phyloP scores from a whole-genome alignment of 2,329 filamentous ascomycete genomes.

The Talaromyces sp. region DNA sequence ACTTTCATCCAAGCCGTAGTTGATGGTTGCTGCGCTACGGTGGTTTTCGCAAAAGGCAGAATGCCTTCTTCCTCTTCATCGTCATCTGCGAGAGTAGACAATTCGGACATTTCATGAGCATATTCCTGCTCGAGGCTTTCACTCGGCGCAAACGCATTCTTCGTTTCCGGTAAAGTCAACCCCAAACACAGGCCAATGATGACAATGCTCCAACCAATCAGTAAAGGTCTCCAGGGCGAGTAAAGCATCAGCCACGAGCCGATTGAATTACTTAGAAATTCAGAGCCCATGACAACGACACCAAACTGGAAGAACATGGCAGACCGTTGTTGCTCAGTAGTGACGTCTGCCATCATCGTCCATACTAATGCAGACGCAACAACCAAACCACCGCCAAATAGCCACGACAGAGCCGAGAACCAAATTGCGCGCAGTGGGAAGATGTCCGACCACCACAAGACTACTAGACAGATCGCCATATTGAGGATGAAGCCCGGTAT shows the following conservation, averaged over 20 bases:
- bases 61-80: constrained; percentile 18
- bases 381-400: constrained; percentile 48
- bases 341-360: constrained; percentile 53
- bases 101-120: constrained; percentile 29
- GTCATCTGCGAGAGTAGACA: constrained; percentile 20
- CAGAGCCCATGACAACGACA: constrained; percentile 38
- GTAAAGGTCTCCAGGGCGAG: constrained; percentile 41
- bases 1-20: constrained; percentile 2
- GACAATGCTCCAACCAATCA: constrained; percentile 34
- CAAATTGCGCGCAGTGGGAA: constrained; percentile 48
- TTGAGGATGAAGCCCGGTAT: constrained; percentile 42
- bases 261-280: constrained; percentile 38
- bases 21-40: constrained; percentile 14
- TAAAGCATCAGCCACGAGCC: constrained; percentile 41
- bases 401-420: constrained; percentile 45
- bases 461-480: constrained; percentile 30
- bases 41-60: constrained; percentile 14
- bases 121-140: background rate
- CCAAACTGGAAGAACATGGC: constrained; percentile 41
- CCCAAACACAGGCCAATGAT: constrained; percentile 33
- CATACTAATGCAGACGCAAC: constrained; percentile 47
- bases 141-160: constrained; percentile 27
- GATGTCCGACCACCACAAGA: constrained; percentile 37
- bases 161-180: constrained; percentile 39
- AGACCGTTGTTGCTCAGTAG: constrained; percentile 44